Evolutionary conservation across 306 rosid species (phyloP).

Genomic region (Dalbergia cochinchinensis): DNA sequence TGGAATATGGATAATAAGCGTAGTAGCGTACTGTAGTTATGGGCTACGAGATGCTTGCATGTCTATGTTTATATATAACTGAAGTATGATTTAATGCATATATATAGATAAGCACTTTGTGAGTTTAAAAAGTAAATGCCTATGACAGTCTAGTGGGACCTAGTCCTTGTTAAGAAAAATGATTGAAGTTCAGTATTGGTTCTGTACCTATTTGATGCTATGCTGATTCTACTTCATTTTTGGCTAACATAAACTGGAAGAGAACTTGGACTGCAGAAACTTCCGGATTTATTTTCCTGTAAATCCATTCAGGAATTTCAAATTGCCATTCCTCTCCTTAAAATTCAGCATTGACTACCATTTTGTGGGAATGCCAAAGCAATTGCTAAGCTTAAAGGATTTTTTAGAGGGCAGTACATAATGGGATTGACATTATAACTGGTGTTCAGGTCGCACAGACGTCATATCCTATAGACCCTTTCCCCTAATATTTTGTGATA

Average conservation of each 20-base stretch:
- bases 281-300: background rate
- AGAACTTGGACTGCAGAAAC: background rate
- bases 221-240: background rate
- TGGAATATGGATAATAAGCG: background rate
- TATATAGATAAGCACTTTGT: background rate
- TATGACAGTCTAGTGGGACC: background rate
- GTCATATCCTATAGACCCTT: background rate
- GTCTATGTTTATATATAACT: background rate
- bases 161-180: constrained; percentile 19
- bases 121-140: background rate
- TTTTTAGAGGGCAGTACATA: background rate
- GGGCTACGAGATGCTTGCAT: background rate
- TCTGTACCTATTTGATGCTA: background rate
- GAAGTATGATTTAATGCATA: background rate
- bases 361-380: background rate
- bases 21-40: background rate
- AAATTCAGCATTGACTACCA: background rate
- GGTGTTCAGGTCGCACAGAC: background rate
- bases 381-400: background rate
- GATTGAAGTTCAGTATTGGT: background rate
- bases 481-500: background rate
- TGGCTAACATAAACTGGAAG: background rate
- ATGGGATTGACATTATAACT: background rate
- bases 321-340: background rate
- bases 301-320: background rate